phyloP scores from a whole-genome alignment of 139 green algal species.

The Chlorella sp. region DNA sequence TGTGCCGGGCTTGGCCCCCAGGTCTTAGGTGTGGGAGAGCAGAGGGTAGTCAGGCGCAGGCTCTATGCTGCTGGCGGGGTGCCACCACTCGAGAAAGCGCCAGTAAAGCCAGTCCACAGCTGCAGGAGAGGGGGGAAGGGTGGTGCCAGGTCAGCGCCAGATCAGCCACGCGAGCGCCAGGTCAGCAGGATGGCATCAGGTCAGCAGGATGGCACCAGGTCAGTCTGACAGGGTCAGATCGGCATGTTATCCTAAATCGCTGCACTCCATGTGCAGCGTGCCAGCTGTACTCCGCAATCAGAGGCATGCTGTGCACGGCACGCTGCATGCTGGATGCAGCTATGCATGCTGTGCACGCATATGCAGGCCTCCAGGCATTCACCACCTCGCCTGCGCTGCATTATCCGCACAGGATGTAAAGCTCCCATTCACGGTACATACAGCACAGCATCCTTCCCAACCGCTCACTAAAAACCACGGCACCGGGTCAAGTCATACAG shows the following conservation, averaged over 20 bases:
- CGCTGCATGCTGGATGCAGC: no score
- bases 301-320: no score
- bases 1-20: no score
- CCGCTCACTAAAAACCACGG: background rate
- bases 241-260: background rate
- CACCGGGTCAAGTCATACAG: no score
- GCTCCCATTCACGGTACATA: no score
- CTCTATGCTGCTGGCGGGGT: constrained; percentile 55
- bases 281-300: no score
- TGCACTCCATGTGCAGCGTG: background rate
- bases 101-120: constrained; percentile 68
- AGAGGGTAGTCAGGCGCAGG: constrained; percentile 50
- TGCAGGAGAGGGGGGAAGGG: background rate
- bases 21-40: background rate
- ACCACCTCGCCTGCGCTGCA: no score
- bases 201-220: background rate
- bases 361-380: no score
- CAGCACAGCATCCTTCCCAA: background rate
- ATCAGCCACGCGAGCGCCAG: background rate
- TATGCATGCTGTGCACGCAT: background rate
- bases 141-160: background rate
- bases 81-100: constrained; percentile 59
- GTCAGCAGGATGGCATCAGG: background rate
- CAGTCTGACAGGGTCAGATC: background rate
- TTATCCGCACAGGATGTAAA: no score